These are phyloP conservation scores for Amphichorda felina DNA, from an alignment of 2,329 filamentous ascomycete genomes.

Conservation along the genomic window DNA sequence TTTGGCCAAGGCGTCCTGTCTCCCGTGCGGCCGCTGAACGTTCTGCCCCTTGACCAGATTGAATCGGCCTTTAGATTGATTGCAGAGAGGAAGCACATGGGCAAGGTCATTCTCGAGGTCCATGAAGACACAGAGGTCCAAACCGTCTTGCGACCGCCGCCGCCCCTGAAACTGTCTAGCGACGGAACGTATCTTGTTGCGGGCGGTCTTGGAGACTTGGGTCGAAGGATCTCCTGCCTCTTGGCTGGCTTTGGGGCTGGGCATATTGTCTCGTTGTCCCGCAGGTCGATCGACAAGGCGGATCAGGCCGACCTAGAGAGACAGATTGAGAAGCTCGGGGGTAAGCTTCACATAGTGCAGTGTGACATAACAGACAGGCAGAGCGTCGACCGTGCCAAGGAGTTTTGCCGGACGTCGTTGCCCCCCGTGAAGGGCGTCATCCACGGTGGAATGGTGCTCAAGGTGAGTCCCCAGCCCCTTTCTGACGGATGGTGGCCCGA, in stretches of 20 bases:
- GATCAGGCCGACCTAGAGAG: neutral
- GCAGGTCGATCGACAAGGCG: constrained; percentile 7
- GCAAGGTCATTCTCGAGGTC: constrained; percentile 26
- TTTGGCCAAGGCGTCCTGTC: neutral
- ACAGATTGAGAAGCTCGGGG: constrained; percentile 12
- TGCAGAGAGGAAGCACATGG: constrained; percentile 24
- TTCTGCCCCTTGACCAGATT: constrained; percentile 15
- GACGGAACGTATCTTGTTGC: constrained; percentile 10
- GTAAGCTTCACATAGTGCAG: constrained; percentile 23
- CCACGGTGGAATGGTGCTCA: constrained; percentile 24
- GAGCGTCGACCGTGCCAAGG: neutral
- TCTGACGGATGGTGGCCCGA: constrained; percentile 16
- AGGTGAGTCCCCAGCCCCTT: constrained; percentile 3
- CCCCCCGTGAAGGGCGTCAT: constrained; percentile 24
- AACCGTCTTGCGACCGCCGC: neutral
- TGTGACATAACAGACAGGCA: constrained; percentile 30
- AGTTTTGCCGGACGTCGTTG: constrained; percentile 4
- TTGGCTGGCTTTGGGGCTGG: constrained; percentile 12
- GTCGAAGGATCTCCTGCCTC: constrained; percentile 7
- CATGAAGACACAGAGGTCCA: constrained; percentile 6
- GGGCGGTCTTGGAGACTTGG: constrained; percentile 11
- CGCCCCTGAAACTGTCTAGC: constrained; percentile 2
- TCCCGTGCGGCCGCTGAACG: neutral
- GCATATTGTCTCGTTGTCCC: constrained; percentile 14
- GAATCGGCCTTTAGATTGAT: constrained; percentile 25